Evolutionary conservation across 2,329 filamentous ascomycete genomes (phyloP).

Genomic region (Zalaria sp.): DNA sequence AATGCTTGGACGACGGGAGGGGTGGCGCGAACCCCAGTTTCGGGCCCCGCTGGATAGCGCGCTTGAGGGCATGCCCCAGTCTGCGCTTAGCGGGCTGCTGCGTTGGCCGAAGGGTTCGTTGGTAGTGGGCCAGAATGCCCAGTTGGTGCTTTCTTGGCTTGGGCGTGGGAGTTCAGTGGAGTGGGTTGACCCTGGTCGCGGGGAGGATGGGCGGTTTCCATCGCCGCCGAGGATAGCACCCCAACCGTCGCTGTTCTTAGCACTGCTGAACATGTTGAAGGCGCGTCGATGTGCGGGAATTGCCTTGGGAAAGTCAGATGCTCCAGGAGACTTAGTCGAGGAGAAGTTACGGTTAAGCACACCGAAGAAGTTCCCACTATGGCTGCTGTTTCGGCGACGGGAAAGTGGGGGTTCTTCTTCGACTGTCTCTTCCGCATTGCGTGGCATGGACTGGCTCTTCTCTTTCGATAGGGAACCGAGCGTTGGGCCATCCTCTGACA

Average conservation of each 20-base stretch:
- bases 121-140: conserved; percentile 49
- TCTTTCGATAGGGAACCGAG: conserved; percentile 55
- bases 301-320: conserved; percentile 15
- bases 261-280: conserved; percentile 34
- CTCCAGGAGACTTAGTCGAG: conserved; percentile 4
- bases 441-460: conserved; percentile 67
- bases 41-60: conserved; percentile 8
- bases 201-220: conserved; percentile 26
- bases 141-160: conserved; percentile 53
- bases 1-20: conserved; percentile 67
- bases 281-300: conserved; percentile 28
- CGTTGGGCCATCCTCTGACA: conserved; percentile 46
- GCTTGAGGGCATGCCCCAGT: conserved; percentile 32
- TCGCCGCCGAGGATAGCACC: conserved; percentile 25
- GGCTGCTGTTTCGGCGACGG: conserved; percentile 37
- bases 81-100: conserved; percentile 36
- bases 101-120: conserved; percentile 38
- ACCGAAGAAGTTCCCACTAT: conserved; percentile 32
- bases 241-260: conserved; percentile 36
- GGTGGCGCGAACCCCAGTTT: conserved; percentile 46
- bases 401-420: background rate
- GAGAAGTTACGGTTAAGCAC: conserved; percentile 20
- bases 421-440: conserved; percentile 23
- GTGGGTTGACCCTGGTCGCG: conserved; percentile 40
- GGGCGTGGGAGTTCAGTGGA: conserved; percentile 56